Percentiles rank a stretch among this genome's conserved stretches.
Evolutionary conservation across 2,329 filamentous ascomycete species (phyloP).

Genomic region (Aspergillus sp.): DNA sequence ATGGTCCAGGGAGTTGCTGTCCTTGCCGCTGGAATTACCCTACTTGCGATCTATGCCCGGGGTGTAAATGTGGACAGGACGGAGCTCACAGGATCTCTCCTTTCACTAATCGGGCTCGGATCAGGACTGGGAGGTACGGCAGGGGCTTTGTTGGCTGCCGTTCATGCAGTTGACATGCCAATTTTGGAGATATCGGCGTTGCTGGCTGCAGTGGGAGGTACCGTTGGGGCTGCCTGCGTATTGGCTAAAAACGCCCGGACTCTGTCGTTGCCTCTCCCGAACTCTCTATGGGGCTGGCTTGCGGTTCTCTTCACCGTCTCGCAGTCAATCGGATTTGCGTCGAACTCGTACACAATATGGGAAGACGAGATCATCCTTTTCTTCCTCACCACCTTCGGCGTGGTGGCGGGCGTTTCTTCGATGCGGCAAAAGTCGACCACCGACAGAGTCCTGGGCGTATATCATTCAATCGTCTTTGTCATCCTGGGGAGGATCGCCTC

Average conservation of each 20-base stretch:
- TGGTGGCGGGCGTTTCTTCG: conserved; percentile 64
- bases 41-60: conserved; percentile 64
- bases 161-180: conserved; percentile 19
- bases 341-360: conserved; percentile 98
- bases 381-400: conserved; percentile 79
- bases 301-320: conserved; percentile 70
- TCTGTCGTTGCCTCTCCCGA: conserved; percentile 52
- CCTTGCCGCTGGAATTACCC: conserved; percentile 56
- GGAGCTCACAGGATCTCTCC: conserved; percentile 44
- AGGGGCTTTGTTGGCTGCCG: conserved; percentile 16
- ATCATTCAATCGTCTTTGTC: conserved; percentile 77
- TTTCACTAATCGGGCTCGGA: conserved; percentile 43
- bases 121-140: conserved; percentile 33
- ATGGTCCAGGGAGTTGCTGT: conserved; percentile 74
- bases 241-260: conserved; percentile 29
- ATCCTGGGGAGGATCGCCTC: conserved; percentile 70
- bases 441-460: conserved; percentile 67
- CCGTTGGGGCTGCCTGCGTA: conserved; percentile 33
- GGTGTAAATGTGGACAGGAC: conserved; percentile 45
- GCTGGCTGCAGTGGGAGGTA: conserved; percentile 36
- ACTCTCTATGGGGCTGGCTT: conserved; percentile 81
- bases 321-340: conserved; percentile 87
- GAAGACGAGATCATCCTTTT: conserved; percentile 91
- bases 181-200: conserved; percentile 27
- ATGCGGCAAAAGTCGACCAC: conserved; percentile 58